These are phyloP conservation scores for Zymoseptoria crescenta DNA, from an alignment of 2,329 filamentous ascomycete species.

Conservation along the genomic window DNA sequence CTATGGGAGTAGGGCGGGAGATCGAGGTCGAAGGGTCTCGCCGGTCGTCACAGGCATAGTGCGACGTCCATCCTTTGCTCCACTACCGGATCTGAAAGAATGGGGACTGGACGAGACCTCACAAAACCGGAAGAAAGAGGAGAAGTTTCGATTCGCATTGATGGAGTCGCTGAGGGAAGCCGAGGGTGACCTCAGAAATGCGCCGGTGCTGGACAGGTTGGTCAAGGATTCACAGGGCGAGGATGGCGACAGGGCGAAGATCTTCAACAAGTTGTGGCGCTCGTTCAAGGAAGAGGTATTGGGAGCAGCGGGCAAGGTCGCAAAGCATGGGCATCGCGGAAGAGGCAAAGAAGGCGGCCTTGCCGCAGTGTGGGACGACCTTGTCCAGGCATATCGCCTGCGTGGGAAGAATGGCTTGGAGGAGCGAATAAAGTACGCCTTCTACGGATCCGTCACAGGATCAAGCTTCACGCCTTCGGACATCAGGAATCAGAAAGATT, in stretches of 20 bases:
- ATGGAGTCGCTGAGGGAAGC: constrained; percentile 16
- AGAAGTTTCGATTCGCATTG: constrained; percentile 17
- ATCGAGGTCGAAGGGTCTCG: background rate
- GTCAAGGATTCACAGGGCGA: constrained; percentile 17
- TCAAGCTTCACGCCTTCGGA: constrained; percentile 50
- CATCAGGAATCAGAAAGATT: constrained; percentile 51
- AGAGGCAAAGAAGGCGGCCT: constrained; percentile 1
- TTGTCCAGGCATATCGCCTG: constrained; percentile 9
- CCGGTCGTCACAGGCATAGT: background rate
- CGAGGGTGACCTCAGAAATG: constrained; percentile 25
- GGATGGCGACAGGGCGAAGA: constrained; percentile 7
- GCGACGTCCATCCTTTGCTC: background rate
- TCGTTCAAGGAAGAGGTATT: constrained; percentile 17
- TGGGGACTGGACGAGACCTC: constrained; percentile 3
- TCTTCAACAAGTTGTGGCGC: constrained; percentile 23
- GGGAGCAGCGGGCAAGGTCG: constrained; percentile 17
- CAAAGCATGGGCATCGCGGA: background rate
- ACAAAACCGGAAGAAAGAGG: background rate
- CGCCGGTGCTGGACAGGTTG: constrained; percentile 26
- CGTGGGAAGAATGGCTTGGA: constrained; percentile 23
- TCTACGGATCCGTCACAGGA: constrained; percentile 58
- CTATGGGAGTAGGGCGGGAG: background rate
- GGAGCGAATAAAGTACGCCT: constrained; percentile 52
- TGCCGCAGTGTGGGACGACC: constrained; percentile 10
- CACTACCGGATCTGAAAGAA: background rate